phyloP scores from a whole-genome alignment of 176 grass and related monocot species.

The Ampelocalamus luodianensis region DNA sequence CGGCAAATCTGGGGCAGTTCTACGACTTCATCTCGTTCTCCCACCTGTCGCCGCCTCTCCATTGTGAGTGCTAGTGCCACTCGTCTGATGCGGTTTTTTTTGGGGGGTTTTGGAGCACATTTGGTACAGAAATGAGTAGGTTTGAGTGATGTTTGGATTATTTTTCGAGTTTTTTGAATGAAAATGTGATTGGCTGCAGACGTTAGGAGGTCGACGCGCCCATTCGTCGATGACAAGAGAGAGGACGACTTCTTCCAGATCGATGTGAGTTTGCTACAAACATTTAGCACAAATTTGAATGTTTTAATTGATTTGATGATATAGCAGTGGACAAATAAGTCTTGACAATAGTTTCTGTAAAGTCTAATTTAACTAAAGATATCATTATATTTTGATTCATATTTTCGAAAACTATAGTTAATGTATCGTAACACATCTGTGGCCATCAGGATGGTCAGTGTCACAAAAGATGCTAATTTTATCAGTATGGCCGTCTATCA shows the following conservation, averaged over 20 bases:
- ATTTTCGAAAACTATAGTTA: background rate
- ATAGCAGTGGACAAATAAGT: background rate
- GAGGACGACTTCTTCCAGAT: conserved; percentile 94
- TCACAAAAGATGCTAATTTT: conserved; percentile 1
- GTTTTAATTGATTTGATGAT: background rate
- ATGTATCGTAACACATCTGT: too few species aligned
- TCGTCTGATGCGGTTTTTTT: background rate
- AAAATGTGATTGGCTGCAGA: conserved; percentile 57
- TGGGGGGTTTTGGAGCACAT: background rate
- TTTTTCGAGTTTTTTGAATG: background rate
- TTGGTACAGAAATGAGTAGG: background rate
- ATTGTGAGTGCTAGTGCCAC: conserved; percentile 55
- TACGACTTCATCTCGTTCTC: conserved; percentile 99
- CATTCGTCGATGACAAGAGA: conserved; percentile 79
- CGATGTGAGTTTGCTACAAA: conserved; percentile 65
- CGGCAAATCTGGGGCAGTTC: conserved; percentile 86
- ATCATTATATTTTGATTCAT: background rate
- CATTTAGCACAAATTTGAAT: background rate
- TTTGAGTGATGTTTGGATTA: background rate
- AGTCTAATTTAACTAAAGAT: background rate
- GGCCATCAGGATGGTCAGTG: background rate
- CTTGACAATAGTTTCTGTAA: background rate
- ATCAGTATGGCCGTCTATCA: background rate
- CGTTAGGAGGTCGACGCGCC: conserved; percentile 70
- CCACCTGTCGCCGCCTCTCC: conserved; percentile 72